phyloP scores from a whole-genome alignment of 768 basidiomycete species.

The Lanmaoa rubissima region DNA sequence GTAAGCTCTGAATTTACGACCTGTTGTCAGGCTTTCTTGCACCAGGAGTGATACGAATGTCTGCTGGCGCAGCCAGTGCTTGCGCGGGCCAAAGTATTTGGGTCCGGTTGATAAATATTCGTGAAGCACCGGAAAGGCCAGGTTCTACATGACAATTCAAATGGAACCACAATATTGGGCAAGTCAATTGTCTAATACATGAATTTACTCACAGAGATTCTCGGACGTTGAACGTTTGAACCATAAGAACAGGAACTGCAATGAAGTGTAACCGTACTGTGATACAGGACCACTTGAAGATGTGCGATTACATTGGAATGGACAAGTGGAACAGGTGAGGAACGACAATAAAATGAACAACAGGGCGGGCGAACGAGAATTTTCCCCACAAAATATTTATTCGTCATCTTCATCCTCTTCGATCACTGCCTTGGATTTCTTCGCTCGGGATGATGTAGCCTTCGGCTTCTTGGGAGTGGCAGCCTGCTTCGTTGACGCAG shows the following conservation, averaged over 20 bases:
- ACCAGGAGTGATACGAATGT: not conserved
- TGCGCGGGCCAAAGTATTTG: not conserved
- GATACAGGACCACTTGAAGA: slow-evolving; percentile 6
- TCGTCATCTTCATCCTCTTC: slow-evolving; percentile 43
- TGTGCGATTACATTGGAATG: slow-evolving; percentile 10
- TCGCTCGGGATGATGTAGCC: slow-evolving; percentile 28
- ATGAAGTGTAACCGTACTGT: slow-evolving; percentile 3
- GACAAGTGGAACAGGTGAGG: not conserved
- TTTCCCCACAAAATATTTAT: slow-evolving; percentile 8
- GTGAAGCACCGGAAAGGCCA: not conserved
- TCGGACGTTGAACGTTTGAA: not conserved
- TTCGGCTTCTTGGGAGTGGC: slow-evolving; percentile 41
- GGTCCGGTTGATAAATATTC: not conserved
- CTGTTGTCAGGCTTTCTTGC: too few species aligned
- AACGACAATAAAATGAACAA: slow-evolving; percentile 9
- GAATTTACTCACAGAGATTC: not conserved
- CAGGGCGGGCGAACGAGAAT: not conserved
- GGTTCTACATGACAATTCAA: not conserved
- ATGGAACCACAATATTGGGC: not conserved
- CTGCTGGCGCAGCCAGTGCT: not conserved
- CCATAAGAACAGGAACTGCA: not conserved
- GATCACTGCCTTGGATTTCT: slow-evolving; percentile 45
- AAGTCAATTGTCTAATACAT: not conserved
- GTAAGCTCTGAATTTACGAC: not conserved
- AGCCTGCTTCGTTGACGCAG: slow-evolving; percentile 44